Evolutionary conservation across 2,329 filamentous ascomycete genomes (phyloP), one percentile per base, ranked within the genome.

Genomic region (Trichoderma polysporum): DNA sequence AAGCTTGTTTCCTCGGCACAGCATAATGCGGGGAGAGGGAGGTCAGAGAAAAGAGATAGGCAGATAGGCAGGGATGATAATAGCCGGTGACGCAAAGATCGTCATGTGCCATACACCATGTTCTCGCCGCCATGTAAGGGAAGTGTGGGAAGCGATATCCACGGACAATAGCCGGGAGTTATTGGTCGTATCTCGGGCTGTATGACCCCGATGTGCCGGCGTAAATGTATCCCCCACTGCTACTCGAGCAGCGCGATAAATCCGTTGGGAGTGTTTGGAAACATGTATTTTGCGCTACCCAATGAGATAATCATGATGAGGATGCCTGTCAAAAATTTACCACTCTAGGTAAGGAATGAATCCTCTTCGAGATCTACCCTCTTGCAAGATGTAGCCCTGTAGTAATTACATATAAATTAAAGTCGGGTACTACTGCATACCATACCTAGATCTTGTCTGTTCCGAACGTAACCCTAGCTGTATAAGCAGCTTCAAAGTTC

Each of bases 51-150:
- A n/a, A 49, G 31, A n/a, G 9, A 49, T 9, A 8, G 8, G 29
- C 39, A 49, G 27, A 47, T 25, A 49, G 22, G 59, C 59, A 41
- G 27, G 49, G 49, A 35, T 47, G 17, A 39, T 31, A 52, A 63
- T 41, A 63, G 35, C 59, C 49, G 49, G 59, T 53, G 59, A 54
- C 49, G 35, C 12, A 53, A 35, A 63, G 59, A 63, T 63, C 59
- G 33, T 39, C 59, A 39, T 62, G 33, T 39, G 59, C 39, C 37
- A n/a, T n/a, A n/a, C 59, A 47, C 39, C 27, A 35, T 35, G 17
- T 31, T 9, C 13, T 8, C 10, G 52, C 17, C 52, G 17, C 37
- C 27, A 47, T 13, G 10, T 13, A n/a, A 59, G 9, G 9, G 39
- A 35, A 39, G 27, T 39, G 39, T 59, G 39, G 25, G 49, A 63